Conservation (phyloP, 441 rosid species). For the Pelargonium australe region DNA sequence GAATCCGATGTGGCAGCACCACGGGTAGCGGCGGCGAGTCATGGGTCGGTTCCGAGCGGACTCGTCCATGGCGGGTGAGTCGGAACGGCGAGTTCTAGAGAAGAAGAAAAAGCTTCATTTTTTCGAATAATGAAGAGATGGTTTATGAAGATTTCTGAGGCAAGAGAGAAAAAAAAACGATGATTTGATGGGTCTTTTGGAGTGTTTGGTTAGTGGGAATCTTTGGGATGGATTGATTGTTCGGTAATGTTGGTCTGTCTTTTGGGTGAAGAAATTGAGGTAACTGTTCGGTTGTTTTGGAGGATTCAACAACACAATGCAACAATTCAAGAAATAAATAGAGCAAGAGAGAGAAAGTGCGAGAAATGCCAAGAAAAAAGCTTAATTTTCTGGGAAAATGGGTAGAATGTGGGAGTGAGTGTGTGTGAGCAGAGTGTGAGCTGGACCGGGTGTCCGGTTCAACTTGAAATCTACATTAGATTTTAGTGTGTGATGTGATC, state of each 20-base stretch:
- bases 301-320: background rate
- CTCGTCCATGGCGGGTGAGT: constrained; percentile 1
- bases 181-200: constrained; percentile 4
- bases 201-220: constrained; percentile 17
- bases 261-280: constrained; percentile 16
- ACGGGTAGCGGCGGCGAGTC: constrained; percentile 1
- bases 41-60: background rate
- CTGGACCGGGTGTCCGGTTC: no score
- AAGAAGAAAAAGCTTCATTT: background rate
- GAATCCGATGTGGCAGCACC: constrained; percentile 3
- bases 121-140: background rate
- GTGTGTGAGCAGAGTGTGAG: background rate
- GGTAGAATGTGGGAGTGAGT: background rate
- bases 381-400: background rate
- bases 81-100: background rate
- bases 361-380: background rate
- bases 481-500: no score
- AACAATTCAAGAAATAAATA: background rate
- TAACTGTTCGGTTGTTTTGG: background rate
- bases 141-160: background rate
- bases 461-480: no score
- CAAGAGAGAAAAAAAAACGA: background rate
- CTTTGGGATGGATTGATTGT: background rate
- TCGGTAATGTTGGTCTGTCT: constrained; percentile 20
- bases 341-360: background rate